A percentile compares a stretch with the other conserved stretches of the same genome.
Evolutionary conservation across 441 rosid genomes (phyloP).

Genomic region (Populus hybrid): DNA sequence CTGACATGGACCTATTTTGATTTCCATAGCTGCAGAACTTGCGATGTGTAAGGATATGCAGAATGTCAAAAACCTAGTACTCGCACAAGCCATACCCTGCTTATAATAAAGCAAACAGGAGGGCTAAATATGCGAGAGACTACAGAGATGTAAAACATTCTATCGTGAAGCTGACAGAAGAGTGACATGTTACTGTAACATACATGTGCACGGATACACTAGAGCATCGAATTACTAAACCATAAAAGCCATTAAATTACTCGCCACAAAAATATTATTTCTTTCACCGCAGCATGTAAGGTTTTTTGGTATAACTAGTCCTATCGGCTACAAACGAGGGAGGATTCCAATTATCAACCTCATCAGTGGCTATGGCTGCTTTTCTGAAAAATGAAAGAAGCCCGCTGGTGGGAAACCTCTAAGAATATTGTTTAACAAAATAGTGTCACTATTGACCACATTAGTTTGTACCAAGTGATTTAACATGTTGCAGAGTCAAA

Average conservation of each 20-base stretch:
- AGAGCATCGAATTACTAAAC: neutral
- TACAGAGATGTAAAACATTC: neutral
- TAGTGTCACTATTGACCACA: neutral
- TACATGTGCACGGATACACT: neutral
- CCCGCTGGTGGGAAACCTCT: constrained; percentile 17
- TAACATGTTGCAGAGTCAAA: constrained; percentile 1
- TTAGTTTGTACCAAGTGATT: constrained; percentile 10
- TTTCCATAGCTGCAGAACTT: neutral
- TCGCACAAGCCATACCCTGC: neutral
- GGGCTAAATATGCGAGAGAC: neutral
- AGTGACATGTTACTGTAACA: too few relatives aligned
- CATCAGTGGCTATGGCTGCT: neutral
- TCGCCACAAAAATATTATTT: neutral
- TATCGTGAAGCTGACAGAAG: neutral
- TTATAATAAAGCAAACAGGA: too few relatives aligned
- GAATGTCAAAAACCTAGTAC: neutral
- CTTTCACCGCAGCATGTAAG: constrained; percentile 8
- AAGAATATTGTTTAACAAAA: constrained; percentile 16
- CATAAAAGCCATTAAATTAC: neutral
- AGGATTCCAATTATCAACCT: constrained; percentile 29
- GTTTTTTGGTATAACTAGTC: neutral
- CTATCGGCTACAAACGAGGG: constrained; percentile 17
- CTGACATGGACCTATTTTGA: neutral
- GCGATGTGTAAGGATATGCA: neutral
- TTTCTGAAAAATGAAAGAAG: neutral